Percentiles rank a stretch among this genome's conserved stretches.
Conservation (phyloP, 345 rosid genomes). For the Crucihimalaya himalaica region DNA sequence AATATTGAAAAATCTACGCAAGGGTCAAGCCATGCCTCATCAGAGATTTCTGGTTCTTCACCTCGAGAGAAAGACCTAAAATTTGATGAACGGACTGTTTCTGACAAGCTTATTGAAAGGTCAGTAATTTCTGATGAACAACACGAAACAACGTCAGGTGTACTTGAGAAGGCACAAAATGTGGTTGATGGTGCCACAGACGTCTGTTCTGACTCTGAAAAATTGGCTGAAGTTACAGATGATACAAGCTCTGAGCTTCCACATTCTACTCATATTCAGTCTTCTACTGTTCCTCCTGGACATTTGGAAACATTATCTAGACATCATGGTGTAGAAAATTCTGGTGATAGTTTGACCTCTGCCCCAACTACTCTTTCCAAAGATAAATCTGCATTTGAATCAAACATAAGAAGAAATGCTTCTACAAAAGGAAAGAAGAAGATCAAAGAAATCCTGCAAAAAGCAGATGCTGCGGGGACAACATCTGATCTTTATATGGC, state of each 20-base stretch:
- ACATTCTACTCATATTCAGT: conserved; percentile 44
- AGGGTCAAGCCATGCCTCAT: conserved; percentile 33
- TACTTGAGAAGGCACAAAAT: conserved; percentile 32
- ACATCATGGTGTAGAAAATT: conserved; percentile 35
- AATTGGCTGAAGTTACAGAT: conserved; percentile 29
- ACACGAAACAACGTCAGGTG: conserved; percentile 30
- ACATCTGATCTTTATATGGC: conserved; percentile 85
- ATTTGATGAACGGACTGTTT: conserved; percentile 38
- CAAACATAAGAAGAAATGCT: conserved; percentile 50
- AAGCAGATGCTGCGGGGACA: conserved; percentile 93
- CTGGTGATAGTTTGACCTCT: conserved; percentile 38
- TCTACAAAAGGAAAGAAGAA: conserved; percentile 55
- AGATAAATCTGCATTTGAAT: conserved; percentile 54
- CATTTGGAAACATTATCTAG: conserved; percentile 40
- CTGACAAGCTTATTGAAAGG: conserved; percentile 27
- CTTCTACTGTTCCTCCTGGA: conserved; percentile 38
- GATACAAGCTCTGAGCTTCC: conserved; percentile 38
- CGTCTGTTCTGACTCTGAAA: conserved; percentile 30
- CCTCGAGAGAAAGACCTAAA: conserved; percentile 32
- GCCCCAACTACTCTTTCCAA: conserved; percentile 42
- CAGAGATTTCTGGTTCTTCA: conserved; percentile 44
- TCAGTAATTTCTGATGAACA: conserved; percentile 41
- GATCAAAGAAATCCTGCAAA: conserved; percentile 67
- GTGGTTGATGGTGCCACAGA: conserved; percentile 38
- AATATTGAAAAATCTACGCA: conserved; percentile 40